Conservation (phyloP, 257 asterid genomes). For the Leonotis leonurus region DNA sequence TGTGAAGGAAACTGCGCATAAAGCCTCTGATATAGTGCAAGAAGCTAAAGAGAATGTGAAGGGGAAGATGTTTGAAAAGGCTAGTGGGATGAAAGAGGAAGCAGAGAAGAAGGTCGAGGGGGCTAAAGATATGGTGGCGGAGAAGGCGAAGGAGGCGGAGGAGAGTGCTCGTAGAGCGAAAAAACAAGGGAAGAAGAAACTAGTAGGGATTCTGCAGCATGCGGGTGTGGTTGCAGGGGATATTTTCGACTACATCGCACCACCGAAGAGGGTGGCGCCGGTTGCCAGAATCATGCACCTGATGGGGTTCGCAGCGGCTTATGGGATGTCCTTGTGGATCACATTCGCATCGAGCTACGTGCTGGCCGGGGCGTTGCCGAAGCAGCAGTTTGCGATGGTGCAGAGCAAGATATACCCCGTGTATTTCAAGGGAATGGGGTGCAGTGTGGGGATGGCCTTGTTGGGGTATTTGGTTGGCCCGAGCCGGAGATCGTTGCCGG, state of each 20-base stretch:
- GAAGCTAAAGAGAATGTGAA: constrained; percentile 27
- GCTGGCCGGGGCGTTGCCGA: constrained; percentile 49
- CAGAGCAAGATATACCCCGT: constrained; percentile 73
- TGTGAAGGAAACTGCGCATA: constrained; percentile 10
- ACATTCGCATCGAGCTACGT: constrained; percentile 68
- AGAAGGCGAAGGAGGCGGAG: constrained; percentile 12
- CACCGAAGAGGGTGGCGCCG: constrained; percentile 19
- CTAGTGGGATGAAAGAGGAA: constrained; percentile 3
- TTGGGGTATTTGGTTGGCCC: constrained; percentile 45
- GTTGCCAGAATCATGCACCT: constrained; percentile 31
- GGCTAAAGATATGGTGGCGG: constrained; percentile 2
- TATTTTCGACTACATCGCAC: constrained; percentile 16
- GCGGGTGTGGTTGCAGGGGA: constrained; percentile 26
- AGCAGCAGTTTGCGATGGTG: constrained; percentile 60
- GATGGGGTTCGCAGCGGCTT: constrained; percentile 54
- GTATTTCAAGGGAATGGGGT: constrained; percentile 70
- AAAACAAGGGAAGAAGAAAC: constrained; percentile 30
- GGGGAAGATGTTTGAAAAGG: neutral
- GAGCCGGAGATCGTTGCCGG: neutral
- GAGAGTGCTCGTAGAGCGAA: constrained; percentile 13
- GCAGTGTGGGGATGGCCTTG: constrained; percentile 42
- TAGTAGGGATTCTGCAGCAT: constrained; percentile 24
- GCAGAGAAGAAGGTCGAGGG: constrained; percentile 8
- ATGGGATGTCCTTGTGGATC: constrained; percentile 70
- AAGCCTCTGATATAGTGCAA: constrained; percentile 13